A percentile compares a stretch with the other conserved stretches of the same genome.
Conservation (phyloP, 495 filamentous ascomycete species). For the Tirmania nivea region DNA sequence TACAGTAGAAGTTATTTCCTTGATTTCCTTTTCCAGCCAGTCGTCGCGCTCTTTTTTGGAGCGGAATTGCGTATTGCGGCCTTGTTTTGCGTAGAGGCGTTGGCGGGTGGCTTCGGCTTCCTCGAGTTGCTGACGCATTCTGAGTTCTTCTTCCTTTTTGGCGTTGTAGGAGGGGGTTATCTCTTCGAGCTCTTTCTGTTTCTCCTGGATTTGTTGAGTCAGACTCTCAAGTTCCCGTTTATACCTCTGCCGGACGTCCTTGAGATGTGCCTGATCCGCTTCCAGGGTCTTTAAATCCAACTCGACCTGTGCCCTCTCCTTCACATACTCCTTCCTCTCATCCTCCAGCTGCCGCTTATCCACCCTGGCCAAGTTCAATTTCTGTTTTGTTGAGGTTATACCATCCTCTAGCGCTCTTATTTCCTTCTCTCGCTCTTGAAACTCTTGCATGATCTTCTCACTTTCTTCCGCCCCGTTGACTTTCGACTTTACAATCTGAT, state of each 20-base stretch:
- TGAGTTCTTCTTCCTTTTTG: conserved; percentile 48
- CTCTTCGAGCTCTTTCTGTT: conserved; percentile 50
- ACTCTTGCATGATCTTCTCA: conserved; percentile 56
- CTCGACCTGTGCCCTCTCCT: conserved; percentile 60
- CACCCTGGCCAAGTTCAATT: conserved; percentile 67
- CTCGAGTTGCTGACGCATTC: conserved; percentile 44
- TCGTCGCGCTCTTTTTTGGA: conserved; percentile 73
- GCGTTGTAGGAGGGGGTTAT: conserved; percentile 53
- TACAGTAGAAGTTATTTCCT: conserved; percentile 53
- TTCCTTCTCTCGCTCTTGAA: conserved; percentile 59
- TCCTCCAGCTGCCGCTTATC: conserved; percentile 77
- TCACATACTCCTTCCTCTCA: conserved; percentile 61
- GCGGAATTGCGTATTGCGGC: conserved; percentile 68
- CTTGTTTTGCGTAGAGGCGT: conserved; percentile 82
- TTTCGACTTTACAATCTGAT: conserved; percentile 61
- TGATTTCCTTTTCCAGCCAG: conserved; percentile 59
- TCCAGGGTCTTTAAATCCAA: conserved; percentile 58
- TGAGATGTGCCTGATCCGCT: conserved; percentile 34
- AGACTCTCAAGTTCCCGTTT: conserved; percentile 54
- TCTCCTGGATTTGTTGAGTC: conserved; percentile 47
- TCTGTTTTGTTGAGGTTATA: conserved; percentile 55
- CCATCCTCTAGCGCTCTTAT: conserved; percentile 54
- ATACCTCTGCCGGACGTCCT: conserved; percentile 59
- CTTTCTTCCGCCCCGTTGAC: conserved; percentile 62
- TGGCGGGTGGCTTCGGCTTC: conserved; percentile 53